Base-by-base conservation (phyloP, 2,329 filamentous ascomycete genomes). In the Cryoendolithus antarcticus region DNA sequence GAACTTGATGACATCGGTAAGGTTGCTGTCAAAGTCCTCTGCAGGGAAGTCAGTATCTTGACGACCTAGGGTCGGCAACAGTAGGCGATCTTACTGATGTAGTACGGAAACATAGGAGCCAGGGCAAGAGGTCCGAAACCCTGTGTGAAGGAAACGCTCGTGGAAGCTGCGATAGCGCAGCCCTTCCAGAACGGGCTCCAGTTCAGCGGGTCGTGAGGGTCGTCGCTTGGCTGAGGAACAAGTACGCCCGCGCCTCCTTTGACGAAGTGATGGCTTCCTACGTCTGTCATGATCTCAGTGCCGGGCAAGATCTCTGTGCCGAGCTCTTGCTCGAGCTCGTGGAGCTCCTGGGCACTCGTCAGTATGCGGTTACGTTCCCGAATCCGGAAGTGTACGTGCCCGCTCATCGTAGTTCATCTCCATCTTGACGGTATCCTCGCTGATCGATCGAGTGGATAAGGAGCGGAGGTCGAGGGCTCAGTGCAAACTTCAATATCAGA, bases 181-280 rank as follows among this genome's bases (percentile, higher is more conserved):
- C 62, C 51, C 45, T 72, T 72, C 66, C 67, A 70, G 21, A 55
- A 54, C 2, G 52, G 50, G 27, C 51, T 64, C 69, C 69, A 71
- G 43, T 72, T 72, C 33, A 49, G 48, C 10, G 66, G 66, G 53
- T 70, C 66, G 48, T 66, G 55, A 6, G 60, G 61, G 40, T 67
- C 58, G 28, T 60, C 55, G 1, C 64, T 67, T 4, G 69, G 69
- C 44, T 72, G 69, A 19, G 69, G 69, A 6, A 71, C 66, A n/a
- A 72, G 56, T 10, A 70, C 67, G 28, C 64, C 60, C 13, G 57
- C 54, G 12, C 56, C 54, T 13, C 64, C 62, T 49, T 78, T 80
- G 50, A 80, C 73, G 49, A 80, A 80, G 55, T 79, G 75, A 56
- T 77, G 73, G 1, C 62, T 61, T 12, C 73, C 74, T 30, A 79